Conservation (phyloP, 495 filamentous ascomycete species). For the Chaetomium fimeti region DNA sequence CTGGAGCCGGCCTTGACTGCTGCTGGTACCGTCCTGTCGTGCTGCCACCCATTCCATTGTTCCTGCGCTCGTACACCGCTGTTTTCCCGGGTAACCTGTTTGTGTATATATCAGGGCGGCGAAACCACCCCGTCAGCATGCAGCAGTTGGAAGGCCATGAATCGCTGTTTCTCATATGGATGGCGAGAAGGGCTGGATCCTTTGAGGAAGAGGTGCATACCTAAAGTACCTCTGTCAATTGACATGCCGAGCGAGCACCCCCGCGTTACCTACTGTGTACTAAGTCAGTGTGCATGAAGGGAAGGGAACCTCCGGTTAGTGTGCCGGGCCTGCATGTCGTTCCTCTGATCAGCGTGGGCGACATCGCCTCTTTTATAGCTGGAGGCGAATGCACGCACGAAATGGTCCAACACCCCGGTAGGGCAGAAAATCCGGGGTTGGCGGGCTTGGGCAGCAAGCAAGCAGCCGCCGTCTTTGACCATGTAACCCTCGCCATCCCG, state of each 20-base stretch:
- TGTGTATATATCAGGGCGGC: neutral
- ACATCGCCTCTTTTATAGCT: constrained; percentile 13
- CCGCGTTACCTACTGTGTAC: neutral
- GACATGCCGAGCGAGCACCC: constrained; percentile 1
- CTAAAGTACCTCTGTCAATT: neutral
- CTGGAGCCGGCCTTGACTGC: neutral
- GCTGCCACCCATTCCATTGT: constrained; percentile 2
- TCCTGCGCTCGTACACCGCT: constrained; percentile 21
- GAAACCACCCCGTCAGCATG: neutral
- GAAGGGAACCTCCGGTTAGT: constrained; percentile 1
- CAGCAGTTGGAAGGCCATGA: neutral
- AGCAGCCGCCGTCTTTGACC: neutral
- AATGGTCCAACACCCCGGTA: constrained; percentile 2
- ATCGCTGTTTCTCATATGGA: constrained; percentile 3
- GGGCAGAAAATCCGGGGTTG: constrained; percentile 13
- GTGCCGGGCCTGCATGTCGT: constrained; percentile 4
- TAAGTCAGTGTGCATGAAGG: constrained; percentile 10
- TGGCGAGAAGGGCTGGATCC: neutral
- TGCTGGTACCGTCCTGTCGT: constrained; percentile 8
- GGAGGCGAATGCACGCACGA: constrained; percentile 4
- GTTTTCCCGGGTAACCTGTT: constrained; percentile 19
- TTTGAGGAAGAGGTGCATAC: no score
- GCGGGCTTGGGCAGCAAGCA: constrained; percentile 22
- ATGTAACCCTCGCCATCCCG: neutral
- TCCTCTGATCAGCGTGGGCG: constrained; percentile 5